Conservation (phyloP, 1,284 basidiomycete species). For the Pisolithus thermaeus region DNA sequence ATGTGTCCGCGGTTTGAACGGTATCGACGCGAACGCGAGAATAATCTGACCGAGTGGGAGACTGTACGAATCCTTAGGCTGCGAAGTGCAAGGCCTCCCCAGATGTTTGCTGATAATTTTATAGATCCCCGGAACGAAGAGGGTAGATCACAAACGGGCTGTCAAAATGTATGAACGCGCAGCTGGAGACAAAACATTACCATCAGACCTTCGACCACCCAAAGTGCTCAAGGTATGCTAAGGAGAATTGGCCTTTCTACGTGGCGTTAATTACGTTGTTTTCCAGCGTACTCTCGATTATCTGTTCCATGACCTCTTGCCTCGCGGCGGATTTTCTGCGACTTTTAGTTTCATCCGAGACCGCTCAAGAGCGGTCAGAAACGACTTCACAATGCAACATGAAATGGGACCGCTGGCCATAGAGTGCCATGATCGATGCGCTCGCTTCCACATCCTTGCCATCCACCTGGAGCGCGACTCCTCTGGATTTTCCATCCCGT, state of each 20-base stretch:
- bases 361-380: slow-evolving; percentile 84
- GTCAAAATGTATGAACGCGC: slow-evolving; percentile 96
- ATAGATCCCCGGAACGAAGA: slow-evolving; percentile 67
- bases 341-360: slow-evolving; percentile 89
- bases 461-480: slow-evolving; percentile 70
- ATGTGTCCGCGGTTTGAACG: slow-evolving; percentile 96
- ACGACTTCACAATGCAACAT: slow-evolving; percentile 94
- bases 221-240: slow-evolving; percentile 66
- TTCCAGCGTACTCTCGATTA: slow-evolving; percentile 83
- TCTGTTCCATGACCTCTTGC: slow-evolving; percentile 80
- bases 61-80: slow-evolving; percentile 45
- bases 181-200: slow-evolving; percentile 87
- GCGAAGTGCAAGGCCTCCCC: slow-evolving; percentile 1
- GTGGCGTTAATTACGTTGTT: slow-evolving; percentile 1
- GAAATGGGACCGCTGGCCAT: slow-evolving; percentile 75
- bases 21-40: slow-evolving; percentile 86
- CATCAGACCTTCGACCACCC: slow-evolving; percentile 90
- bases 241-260: neutral
- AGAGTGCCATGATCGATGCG: slow-evolving; percentile 90
- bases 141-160: slow-evolving; percentile 80
- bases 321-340: slow-evolving; percentile 59
- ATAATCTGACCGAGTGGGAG: slow-evolving; percentile 87
- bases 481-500: slow-evolving; percentile 56
- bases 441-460: slow-evolving; percentile 88
- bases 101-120: slow-evolving; percentile 32